Conservation (phyloP, 805 yeast genomes). For the Candida hispaniensis region DNA sequence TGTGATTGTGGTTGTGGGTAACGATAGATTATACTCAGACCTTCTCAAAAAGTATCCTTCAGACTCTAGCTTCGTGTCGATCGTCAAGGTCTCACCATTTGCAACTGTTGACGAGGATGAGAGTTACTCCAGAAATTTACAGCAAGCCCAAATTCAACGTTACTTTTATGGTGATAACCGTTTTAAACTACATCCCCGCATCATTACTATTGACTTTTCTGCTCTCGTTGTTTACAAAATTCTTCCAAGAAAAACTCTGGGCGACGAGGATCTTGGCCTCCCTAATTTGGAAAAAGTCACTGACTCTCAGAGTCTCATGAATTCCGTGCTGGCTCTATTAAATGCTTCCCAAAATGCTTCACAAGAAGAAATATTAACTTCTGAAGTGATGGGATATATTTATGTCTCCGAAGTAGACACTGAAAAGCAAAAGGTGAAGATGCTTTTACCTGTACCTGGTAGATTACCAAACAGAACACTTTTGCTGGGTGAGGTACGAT, state of each 20-base stretch:
- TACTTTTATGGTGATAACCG: conserved; percentile 77
- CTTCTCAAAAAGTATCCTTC: conserved; percentile 37
- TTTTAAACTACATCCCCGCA: conserved; percentile 63
- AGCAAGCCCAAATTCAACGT: conserved; percentile 68
- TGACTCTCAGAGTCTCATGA: conserved; percentile 43
- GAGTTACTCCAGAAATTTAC: conserved; percentile 53
- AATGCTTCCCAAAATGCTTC: conserved; percentile 34
- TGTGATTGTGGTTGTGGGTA: conserved; percentile 59
- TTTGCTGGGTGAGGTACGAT: conserved; percentile 67
- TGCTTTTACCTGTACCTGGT: conserved; percentile 83
- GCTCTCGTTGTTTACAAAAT: conserved; percentile 46
- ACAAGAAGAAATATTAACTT: conserved; percentile 40
- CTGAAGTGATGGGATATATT: conserved; percentile 69
- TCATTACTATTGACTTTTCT: conserved; percentile 58
- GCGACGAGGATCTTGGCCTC: conserved; percentile 27
- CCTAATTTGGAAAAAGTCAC: conserved; percentile 32
- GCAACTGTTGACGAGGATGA: conserved; percentile 73
- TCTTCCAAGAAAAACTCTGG: conserved; percentile 21
- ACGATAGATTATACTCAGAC: conserved; percentile 57
- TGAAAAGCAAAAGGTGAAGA: conserved; percentile 49
- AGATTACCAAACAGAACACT: conserved; percentile 65
- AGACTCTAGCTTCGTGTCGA: conserved; percentile 25
- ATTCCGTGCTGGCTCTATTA: conserved; percentile 60
- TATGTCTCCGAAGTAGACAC: conserved; percentile 68
- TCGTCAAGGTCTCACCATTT: conserved; percentile 59